Percentiles rank a stretch among this genome's conserved stretches.
Conservation (phyloP, 225 moss, liverwort and hornwort species). For the Antitrichia curtipendula region DNA sequence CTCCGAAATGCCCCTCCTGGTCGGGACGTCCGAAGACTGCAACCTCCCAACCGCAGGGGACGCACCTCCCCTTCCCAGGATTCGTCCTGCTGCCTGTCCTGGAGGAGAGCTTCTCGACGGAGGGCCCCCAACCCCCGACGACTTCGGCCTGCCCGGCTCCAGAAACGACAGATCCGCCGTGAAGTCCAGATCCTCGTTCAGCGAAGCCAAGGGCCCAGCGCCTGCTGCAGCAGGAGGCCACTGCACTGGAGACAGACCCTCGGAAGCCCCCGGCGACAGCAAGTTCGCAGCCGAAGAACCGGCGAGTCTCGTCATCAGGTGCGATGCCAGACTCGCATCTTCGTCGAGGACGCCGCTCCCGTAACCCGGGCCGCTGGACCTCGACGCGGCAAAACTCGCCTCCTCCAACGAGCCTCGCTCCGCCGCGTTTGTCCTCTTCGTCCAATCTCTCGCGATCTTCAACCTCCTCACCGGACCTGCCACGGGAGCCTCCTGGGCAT, state of each 20-base stretch:
- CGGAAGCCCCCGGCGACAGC: neutral
- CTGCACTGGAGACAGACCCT: neutral
- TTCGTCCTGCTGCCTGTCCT: neutral
- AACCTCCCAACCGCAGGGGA: neutral
- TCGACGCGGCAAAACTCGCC: neutral
- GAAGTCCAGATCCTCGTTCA: neutral
- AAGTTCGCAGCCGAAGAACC: neutral
- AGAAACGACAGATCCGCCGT: neutral
- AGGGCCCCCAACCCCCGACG: neutral
- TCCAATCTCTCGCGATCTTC: neutral
- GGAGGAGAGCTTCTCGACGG: neutral
- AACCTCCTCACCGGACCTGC: neutral
- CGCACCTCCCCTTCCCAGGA: neutral
- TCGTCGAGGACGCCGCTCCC: neutral
- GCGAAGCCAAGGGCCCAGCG: neutral
- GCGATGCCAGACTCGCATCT: neutral
- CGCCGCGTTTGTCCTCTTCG: neutral
- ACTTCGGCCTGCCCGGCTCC: neutral
- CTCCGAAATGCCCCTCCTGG: neutral
- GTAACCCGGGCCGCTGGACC: neutral
- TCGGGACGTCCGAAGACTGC: neutral
- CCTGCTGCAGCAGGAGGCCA: constrained; percentile 6
- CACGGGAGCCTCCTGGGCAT: neutral
- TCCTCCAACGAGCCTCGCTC: neutral
- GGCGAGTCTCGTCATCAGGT: neutral